phyloP scores from a whole-genome alignment of 83 land plant species.

The Picea abies region DNA sequence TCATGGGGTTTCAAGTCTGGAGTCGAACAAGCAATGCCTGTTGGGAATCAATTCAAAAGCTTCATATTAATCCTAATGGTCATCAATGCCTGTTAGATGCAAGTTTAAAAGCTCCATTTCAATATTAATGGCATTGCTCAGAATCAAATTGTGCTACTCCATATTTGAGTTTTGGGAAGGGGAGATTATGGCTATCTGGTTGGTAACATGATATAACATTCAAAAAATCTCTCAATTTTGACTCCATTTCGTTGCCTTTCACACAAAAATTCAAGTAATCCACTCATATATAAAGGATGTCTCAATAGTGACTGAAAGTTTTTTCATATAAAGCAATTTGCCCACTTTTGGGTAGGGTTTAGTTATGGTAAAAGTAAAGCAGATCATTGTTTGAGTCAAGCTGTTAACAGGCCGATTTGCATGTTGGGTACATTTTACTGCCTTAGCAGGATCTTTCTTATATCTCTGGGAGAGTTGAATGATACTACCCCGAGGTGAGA shows the following conservation, averaged over 20 bases:
- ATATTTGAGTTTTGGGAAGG: background rate
- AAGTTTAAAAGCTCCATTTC: background rate
- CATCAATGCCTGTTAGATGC: background rate
- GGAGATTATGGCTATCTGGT: background rate
- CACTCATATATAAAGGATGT: background rate
- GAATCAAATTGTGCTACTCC: background rate
- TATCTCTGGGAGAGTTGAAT: background rate
- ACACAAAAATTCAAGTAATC: background rate
- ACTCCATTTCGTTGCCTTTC: background rate
- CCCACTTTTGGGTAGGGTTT: background rate
- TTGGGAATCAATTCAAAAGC: background rate
- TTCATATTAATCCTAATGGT: background rate
- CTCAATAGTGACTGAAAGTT: background rate
- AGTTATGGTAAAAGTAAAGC: background rate
- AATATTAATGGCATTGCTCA: background rate
- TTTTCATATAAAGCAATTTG: conserved; percentile 1
- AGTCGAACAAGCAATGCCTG: background rate
- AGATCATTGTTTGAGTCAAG: background rate
- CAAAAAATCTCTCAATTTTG: background rate
- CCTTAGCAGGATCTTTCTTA: background rate
- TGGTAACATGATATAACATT: background rate
- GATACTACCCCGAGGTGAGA: background rate
- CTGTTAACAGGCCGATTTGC: background rate
- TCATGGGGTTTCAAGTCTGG: background rate
- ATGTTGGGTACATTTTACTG: background rate